Base-by-base conservation (phyloP, 2,329 filamentous ascomycete species). In the Aphanocladium album region DNA sequence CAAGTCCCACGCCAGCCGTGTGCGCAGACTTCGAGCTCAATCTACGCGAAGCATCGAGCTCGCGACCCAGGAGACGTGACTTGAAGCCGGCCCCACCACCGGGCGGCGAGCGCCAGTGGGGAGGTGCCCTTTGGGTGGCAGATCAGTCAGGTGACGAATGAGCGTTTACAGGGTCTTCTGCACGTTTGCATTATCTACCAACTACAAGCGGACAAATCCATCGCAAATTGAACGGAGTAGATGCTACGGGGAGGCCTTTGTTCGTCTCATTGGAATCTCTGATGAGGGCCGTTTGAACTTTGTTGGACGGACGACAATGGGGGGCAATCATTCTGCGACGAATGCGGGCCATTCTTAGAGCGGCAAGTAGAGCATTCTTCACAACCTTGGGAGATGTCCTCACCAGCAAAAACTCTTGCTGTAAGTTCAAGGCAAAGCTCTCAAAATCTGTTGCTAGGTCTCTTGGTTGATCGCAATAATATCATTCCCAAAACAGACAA, bases 41-140 rank as follows among this genome's bases (percentile, higher is more conserved):
- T 47, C 33, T 35, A 27, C 19, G 49, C 11, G 49, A 27, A 35
- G n/a, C 37, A 52, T 41, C 27, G 7, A 37, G 37, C 39, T 52
- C 19, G 47, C 57, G 49, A 25, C 35, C 12, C 25, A 59, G 49
- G 59, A 56, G 59, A 60, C 51, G 51, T 56, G 52, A 52, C 47
- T 59, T 30, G 49, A 37, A 19, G 46, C 7, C 9, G 27, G 57
- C 47, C 52, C 51, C 45, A 55, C 59, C 37, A 30, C 25, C 11
- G 21, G 47, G 37, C 30, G 47, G 59, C 41, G 23, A 50, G 37
- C 23, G 46, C 21, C 23, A n/a, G n/a, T n/a, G n/a, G n/a, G n/a
- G n/a, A n/a, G n/a, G n/a, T n/a, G n/a, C n/a, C n/a, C n/a, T n/a
- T n/a, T n/a, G n/a, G n/a, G 39, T 39, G 19, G 23, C 23, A 9